Conservation (phyloP, 805 yeast genomes). For the Nakazawaea wickerhamii region DNA sequence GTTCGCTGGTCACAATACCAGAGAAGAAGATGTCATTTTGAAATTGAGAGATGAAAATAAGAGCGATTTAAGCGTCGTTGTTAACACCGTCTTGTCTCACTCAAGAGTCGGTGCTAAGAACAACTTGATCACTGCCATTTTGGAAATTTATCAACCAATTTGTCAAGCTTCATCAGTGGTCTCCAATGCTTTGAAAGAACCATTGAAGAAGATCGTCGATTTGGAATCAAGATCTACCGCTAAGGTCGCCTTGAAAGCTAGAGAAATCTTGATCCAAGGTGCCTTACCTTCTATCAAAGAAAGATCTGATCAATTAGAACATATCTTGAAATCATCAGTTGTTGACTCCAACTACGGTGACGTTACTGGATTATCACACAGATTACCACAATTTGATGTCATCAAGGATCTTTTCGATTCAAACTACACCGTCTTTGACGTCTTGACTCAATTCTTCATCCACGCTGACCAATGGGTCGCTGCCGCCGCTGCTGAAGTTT, state of each 20-base stretch:
- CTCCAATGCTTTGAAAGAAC: constrained; percentile 58
- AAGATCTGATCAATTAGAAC: constrained; percentile 95
- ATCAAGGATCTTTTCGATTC: constrained; percentile 93
- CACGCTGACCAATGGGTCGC: constrained; percentile 84
- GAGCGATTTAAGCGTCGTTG: constrained; percentile 68
- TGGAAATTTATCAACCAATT: constrained; percentile 75
- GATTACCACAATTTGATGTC: constrained; percentile 74
- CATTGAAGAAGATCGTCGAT: constrained; percentile 76
- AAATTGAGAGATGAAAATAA: constrained; percentile 83
- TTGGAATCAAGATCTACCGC: constrained; percentile 87
- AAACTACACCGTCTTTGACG: constrained; percentile 93
- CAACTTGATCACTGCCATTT: constrained; percentile 78
- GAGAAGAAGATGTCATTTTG: constrained; percentile 88
- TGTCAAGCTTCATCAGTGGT: constrained; percentile 68
- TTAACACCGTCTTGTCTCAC: constrained; percentile 75
- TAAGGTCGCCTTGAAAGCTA: constrained; percentile 89
- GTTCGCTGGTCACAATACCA: constrained; percentile 67
- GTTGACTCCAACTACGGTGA: constrained; percentile 89
- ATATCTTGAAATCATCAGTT: constrained; percentile 78
- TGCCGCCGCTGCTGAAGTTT: constrained; percentile 95
- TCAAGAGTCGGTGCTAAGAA: constrained; percentile 91
- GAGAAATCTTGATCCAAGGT: constrained; percentile 95
- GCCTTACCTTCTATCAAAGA: constrained; percentile 94
- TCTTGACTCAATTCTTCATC: constrained; percentile 83
- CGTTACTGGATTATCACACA: constrained; percentile 60